A percentile compares a stretch with the other conserved stretches of the same genome.
phyloP scores from a whole-genome alignment of 1,139 yeast species.

The Hansenula sp. region DNA sequence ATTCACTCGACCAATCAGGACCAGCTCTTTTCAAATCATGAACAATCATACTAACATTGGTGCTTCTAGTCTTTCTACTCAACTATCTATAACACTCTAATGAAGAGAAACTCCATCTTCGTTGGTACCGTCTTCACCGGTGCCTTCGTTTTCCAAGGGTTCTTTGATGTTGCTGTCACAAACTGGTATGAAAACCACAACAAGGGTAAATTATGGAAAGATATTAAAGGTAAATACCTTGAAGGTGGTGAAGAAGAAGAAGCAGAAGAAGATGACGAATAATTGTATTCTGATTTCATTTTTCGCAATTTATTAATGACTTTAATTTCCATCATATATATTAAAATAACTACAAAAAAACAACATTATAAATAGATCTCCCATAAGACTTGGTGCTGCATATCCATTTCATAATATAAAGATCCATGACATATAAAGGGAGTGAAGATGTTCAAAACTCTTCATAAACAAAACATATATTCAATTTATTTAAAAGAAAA shows the following conservation, averaged over 20 bases:
- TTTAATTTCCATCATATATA: not conserved
- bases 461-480: not conserved
- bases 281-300: conserved; percentile 1
- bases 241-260: conserved; percentile 52
- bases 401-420: not conserved
- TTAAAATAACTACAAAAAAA: not conserved
- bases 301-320: not conserved
- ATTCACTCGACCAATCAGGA: too few relatives aligned
- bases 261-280: conserved; percentile 47
- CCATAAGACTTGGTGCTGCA: not conserved
- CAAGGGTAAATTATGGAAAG: conserved; percentile 97
- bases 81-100: conserved; percentile 61
- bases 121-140: conserved; percentile 83
- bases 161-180: conserved; percentile 77
- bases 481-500: not conserved
- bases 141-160: conserved; percentile 87
- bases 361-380: not conserved
- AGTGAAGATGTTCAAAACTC: not conserved
- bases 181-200: conserved; percentile 83
- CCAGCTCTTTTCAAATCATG: not conserved
- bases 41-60: conserved; percentile 7
- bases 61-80: conserved; percentile 38
- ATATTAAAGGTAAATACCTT: conserved; percentile 66
- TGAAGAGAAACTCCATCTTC: conserved; percentile 91
- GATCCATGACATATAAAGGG: too few relatives aligned